phyloP scores from a whole-genome alignment of 495 filamentous ascomycete species.

The Chaetomium cochliodes region DNA sequence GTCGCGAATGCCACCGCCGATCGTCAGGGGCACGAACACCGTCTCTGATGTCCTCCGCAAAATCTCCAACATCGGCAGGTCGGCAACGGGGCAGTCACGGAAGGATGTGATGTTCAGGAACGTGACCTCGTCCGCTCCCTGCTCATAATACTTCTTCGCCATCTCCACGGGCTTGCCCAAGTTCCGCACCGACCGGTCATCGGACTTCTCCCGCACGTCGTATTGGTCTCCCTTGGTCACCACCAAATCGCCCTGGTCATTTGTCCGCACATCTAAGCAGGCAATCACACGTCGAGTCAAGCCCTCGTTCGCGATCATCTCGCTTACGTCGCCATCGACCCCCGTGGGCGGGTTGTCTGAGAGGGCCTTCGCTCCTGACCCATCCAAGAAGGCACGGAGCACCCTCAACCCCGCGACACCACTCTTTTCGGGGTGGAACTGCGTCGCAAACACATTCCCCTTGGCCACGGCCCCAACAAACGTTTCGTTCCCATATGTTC shows the following conservation, averaged over 20 bases:
- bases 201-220: slow-evolving; percentile 91
- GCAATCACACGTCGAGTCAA: slow-evolving; percentile 89
- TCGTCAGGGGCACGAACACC: slow-evolving; percentile 95
- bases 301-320: slow-evolving; percentile 51
- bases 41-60: slow-evolving; percentile 80
- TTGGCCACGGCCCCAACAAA: slow-evolving; percentile 89
- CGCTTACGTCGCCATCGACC: not conserved
- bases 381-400: slow-evolving; percentile 79
- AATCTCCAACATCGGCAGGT: slow-evolving; percentile 95
- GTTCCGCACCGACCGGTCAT: slow-evolving; percentile 79
- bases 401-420: slow-evolving; percentile 82
- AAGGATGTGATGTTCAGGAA: slow-evolving; percentile 99
- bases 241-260: slow-evolving; percentile 91
- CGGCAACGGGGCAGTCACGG: slow-evolving; percentile 85
- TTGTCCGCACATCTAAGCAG: slow-evolving; percentile 94
- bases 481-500: slow-evolving; percentile 79
- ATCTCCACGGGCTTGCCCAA: slow-evolving; percentile 95
- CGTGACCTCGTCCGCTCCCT: slow-evolving; percentile 93
- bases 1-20: slow-evolving; percentile 92
- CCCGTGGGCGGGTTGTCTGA: slow-evolving; percentile 25
- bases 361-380: slow-evolving; percentile 52
- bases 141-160: slow-evolving; percentile 90
- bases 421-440: slow-evolving; percentile 98
- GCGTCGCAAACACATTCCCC: slow-evolving; percentile 82
- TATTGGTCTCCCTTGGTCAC: slow-evolving; percentile 99